Percentiles rank a stretch among this genome's conserved stretches.
phyloP scores from a whole-genome alignment of 1,284 basidiomycete species.

The Melampsora larici-populina region DNA sequence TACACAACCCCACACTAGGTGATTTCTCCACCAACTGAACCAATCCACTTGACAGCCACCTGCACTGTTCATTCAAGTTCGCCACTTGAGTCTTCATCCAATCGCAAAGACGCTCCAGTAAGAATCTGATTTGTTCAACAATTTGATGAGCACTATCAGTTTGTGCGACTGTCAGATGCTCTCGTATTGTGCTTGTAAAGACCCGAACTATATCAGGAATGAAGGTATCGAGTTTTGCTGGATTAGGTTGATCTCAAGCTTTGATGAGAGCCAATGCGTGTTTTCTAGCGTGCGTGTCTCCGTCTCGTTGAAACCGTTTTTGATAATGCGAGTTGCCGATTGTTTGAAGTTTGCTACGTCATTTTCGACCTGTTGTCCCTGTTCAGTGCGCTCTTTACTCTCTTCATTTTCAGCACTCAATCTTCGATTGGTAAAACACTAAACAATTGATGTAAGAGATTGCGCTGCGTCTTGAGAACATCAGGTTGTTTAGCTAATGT shows the following conservation, averaged over 20 bases:
- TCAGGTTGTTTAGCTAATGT: constrained; percentile 59
- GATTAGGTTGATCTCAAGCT: constrained; percentile 76
- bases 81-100: constrained; percentile 59
- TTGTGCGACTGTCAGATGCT: constrained; percentile 67
- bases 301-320: constrained; percentile 66
- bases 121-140: constrained; percentile 50
- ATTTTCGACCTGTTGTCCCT: constrained; percentile 69
- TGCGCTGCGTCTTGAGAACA: constrained; percentile 59
- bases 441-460: constrained; percentile 81
- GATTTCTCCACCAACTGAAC: constrained; percentile 86
- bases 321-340: constrained; percentile 72
- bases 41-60: constrained; percentile 70
- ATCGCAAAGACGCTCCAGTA: constrained; percentile 59
- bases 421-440: constrained; percentile 65
- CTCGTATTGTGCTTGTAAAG: constrained; percentile 79
- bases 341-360: constrained; percentile 71
- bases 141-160: constrained; percentile 52
- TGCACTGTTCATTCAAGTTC: constrained; percentile 59
- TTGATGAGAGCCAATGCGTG: constrained; percentile 79
- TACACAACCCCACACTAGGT: constrained; percentile 74
- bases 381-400: constrained; percentile 45
- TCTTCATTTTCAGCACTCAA: constrained; percentile 45
- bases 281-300: constrained; percentile 62
- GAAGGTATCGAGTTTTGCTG: constrained; percentile 81
- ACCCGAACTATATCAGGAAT: constrained; percentile 74